phyloP scores from a whole-genome alignment of 2,329 filamentous ascomycete genomes.

The Claviceps paspali region DNA sequence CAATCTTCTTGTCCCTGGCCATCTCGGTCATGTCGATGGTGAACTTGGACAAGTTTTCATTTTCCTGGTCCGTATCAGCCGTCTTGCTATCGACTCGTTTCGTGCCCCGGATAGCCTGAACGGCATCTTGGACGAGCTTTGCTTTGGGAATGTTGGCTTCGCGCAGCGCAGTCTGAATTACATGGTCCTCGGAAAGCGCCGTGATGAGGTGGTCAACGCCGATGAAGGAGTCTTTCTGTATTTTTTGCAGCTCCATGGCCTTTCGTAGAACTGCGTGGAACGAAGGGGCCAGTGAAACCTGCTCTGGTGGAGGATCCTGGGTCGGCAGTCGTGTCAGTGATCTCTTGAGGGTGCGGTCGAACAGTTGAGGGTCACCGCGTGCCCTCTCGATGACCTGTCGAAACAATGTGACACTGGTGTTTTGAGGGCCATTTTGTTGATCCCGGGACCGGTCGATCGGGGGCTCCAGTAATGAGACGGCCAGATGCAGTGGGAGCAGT shows the following conservation, averaged over 20 bases:
- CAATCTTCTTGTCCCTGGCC: slow-evolving; percentile 93
- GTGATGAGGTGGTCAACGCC: slow-evolving; percentile 91
- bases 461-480: slow-evolving; percentile 65
- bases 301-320: slow-evolving; percentile 87
- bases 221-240: slow-evolving; percentile 93
- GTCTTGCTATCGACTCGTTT: slow-evolving; percentile 91
- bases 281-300: slow-evolving; percentile 64
- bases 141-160: slow-evolving; percentile 85
- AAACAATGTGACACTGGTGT: slow-evolving; percentile 59
- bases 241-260: slow-evolving; percentile 81
- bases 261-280: slow-evolving; percentile 72
- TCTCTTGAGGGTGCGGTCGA: slow-evolving; percentile 87
- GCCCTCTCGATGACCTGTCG: slow-evolving; percentile 88
- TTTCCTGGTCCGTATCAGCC: slow-evolving; percentile 80
- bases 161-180: slow-evolving; percentile 57
- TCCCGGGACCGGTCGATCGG: slow-evolving; percentile 65
- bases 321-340: slow-evolving; percentile 76
- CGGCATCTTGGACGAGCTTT: slow-evolving; percentile 81
- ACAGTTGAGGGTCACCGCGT: slow-evolving; percentile 77
- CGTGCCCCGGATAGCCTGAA: slow-evolving; percentile 82
- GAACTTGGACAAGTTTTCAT: slow-evolving; percentile 94
- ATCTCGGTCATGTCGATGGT: slow-evolving; percentile 97
- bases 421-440: slow-evolving; percentile 60
- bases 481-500: slow-evolving; percentile 78
- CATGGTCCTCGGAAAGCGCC: slow-evolving; percentile 62